Evolutionary conservation across 805 yeast genomes (phyloP).

Genomic region (Lipomyces chichibuensis): DNA sequence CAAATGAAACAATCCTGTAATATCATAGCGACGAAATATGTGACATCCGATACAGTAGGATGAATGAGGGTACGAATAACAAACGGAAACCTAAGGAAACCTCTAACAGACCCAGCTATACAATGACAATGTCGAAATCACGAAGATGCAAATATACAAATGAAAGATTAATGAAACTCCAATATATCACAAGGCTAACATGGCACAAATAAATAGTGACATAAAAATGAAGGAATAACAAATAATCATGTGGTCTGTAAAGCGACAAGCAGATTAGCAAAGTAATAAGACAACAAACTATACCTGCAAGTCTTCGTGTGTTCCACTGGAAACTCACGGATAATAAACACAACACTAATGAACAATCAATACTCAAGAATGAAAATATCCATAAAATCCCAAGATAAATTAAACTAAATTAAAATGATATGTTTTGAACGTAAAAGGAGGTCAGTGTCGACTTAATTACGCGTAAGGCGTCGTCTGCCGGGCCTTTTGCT

Average conservation of each 20-base stretch:
- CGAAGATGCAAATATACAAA: neutral
- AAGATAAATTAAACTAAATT: neutral
- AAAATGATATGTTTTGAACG: neutral
- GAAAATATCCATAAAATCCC: neutral
- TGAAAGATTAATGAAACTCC: neutral
- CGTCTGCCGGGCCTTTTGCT: too few relatives aligned
- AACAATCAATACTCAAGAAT: too few relatives aligned
- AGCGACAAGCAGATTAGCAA: neutral
- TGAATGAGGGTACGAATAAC: neutral
- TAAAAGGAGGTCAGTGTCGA: neutral
- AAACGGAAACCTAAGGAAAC: neutral
- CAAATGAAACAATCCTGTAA: neutral
- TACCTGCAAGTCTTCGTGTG: neutral
- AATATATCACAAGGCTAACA: neutral
- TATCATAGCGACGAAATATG: neutral
- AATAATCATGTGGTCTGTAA: neutral
- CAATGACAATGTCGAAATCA: neutral
- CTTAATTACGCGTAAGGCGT: too few relatives aligned
- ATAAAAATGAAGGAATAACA: neutral
- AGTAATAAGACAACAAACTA: neutral
- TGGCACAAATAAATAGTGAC: neutral
- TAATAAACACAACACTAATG: neutral
- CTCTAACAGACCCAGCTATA: neutral
- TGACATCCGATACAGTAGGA: neutral
- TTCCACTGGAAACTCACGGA: neutral